Evolutionary conservation across 2,329 filamentous ascomycete genomes (phyloP).

Genomic region (Cytospora schulzeri): DNA sequence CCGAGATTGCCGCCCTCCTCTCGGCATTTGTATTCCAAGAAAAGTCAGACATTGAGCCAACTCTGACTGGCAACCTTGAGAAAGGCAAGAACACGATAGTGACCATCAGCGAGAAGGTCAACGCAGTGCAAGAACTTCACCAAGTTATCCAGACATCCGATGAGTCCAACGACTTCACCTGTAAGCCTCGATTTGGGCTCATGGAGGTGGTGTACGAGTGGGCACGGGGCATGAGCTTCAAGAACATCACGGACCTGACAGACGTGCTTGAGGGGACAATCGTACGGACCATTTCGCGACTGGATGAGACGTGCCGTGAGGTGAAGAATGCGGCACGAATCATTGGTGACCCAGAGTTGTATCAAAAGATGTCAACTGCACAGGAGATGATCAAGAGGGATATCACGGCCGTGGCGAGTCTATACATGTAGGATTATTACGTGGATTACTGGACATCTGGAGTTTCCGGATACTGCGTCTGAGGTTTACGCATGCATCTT

Average conservation of each 20-base stretch:
- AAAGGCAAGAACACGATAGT: conserved; percentile 84
- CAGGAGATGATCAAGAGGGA: conserved; percentile 98
- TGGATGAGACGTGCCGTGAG: conserved; percentile 95
- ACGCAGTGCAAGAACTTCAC: conserved; percentile 82
- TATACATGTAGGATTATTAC: conserved; percentile 70
- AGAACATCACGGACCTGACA: conserved; percentile 93
- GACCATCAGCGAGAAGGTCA: conserved; percentile 88
- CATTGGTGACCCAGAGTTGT: conserved; percentile 89
- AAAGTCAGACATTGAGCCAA: conserved; percentile 82
- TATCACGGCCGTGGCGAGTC: conserved; percentile 83
- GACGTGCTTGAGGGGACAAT: conserved; percentile 98
- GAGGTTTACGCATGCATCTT: background rate
- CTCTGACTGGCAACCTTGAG: conserved; percentile 79
- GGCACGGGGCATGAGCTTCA: conserved; percentile 97
- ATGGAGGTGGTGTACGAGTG: conserved; percentile 99
- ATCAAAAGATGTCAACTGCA: conserved; percentile 94
- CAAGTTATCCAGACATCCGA: conserved; percentile 91
- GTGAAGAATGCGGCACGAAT: conserved; percentile 96
- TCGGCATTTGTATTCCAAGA: conserved; percentile 98
- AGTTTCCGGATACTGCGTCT: background rate
- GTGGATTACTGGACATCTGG: background rate
- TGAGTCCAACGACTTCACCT: conserved; percentile 90
- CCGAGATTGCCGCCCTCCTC: conserved; percentile 92
- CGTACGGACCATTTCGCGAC: conserved; percentile 86
- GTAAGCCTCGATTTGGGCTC: conserved; percentile 83